Evolutionary conservation across 352 stramenopile species (phyloP).

Genomic region (Pythium brachiatum): DNA sequence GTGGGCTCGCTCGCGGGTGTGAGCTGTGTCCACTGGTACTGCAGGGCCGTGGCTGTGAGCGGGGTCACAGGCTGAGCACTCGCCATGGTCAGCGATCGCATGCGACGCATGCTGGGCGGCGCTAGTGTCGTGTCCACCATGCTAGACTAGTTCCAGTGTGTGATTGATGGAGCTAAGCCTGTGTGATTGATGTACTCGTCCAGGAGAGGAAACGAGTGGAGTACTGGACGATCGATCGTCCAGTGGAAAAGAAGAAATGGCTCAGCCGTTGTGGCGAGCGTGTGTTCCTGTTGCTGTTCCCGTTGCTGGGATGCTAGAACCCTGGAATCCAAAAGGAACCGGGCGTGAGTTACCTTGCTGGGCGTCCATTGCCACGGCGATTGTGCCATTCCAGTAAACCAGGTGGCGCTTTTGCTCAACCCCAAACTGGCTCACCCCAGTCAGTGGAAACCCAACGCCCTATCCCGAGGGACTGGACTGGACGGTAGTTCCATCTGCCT

Average conservation of each 20-base stretch:
- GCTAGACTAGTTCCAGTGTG: neutral
- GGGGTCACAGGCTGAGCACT: constrained; percentile 21
- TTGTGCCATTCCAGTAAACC: constrained; percentile 22
- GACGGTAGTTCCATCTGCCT: neutral
- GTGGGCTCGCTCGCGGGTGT: constrained; percentile 7
- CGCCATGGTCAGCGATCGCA: constrained; percentile 8
- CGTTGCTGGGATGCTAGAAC: constrained; percentile 6
- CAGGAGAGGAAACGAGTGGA: constrained; percentile 6
- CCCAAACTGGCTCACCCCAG: constrained; percentile 4
- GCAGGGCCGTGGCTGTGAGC: constrained; percentile 21
- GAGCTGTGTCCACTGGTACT: constrained; percentile 30
- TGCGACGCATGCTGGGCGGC: constrained; percentile 1
- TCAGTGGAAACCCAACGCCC: too few relatives aligned
- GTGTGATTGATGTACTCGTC: neutral
- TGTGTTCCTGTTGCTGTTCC: neutral
- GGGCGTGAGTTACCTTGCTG: constrained; percentile 19
- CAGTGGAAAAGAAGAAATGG: constrained; percentile 26
- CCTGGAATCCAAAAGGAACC: constrained; percentile 4
- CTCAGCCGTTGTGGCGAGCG: neutral
- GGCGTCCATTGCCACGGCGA: constrained; percentile 14
- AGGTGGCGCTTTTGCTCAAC: constrained; percentile 16
- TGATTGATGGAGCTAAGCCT: neutral
- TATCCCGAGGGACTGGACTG: constrained; percentile 4
- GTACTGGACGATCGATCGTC: constrained; percentile 20
- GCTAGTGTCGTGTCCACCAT: constrained; percentile 2